Evolutionary conservation across 2,329 filamentous ascomycete species (phyloP).

Genomic region (Huntiella omanensis): DNA sequence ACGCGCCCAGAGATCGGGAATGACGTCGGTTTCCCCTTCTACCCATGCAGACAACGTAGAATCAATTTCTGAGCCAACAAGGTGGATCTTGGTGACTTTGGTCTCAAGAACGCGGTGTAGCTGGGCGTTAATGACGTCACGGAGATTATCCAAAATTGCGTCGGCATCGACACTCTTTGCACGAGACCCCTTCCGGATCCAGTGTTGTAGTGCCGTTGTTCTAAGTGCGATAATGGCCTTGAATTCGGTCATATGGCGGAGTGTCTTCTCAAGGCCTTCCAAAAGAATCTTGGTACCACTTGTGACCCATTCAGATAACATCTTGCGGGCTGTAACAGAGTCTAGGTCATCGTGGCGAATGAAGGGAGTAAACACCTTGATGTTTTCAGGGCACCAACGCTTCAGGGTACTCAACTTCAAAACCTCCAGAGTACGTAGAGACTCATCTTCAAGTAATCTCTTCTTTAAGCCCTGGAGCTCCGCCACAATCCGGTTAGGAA

Average conservation of each 20-base stretch:
- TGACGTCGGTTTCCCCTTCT: slow-evolving; percentile 28
- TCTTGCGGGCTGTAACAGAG: slow-evolving; percentile 37
- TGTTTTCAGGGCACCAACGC: slow-evolving; percentile 65
- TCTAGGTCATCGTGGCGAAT: slow-evolving; percentile 63
- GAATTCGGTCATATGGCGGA: slow-evolving; percentile 45
- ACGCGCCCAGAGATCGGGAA: slow-evolving; percentile 46
- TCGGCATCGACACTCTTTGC: slow-evolving; percentile 48
- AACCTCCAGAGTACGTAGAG: slow-evolving; percentile 46
- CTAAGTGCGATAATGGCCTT: slow-evolving; percentile 50
- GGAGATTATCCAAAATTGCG: slow-evolving; percentile 48
- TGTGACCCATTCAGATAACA: slow-evolving; percentile 44
- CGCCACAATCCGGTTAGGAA: slow-evolving; percentile 53
- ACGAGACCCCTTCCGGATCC: slow-evolving; percentile 51
- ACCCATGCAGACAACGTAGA: slow-evolving; percentile 43
- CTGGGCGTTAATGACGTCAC: slow-evolving; percentile 48
- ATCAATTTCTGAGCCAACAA: slow-evolving; percentile 45
- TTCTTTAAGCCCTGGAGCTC: slow-evolving; percentile 50
- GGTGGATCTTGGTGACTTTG: slow-evolving; percentile 44
- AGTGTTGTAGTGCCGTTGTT: slow-evolving; percentile 50
- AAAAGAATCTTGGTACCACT: slow-evolving; percentile 40
- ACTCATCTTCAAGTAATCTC: slow-evolving; percentile 52
- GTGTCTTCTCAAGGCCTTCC: slow-evolving; percentile 38
- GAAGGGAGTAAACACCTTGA: slow-evolving; percentile 71
- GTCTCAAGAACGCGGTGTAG: slow-evolving; percentile 42
- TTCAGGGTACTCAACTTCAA: slow-evolving; percentile 61